Percentiles rank a stretch among this genome's conserved stretches.
Evolutionary conservation across 805 yeast genomes (phyloP).

Genomic region (Candida sanyiensis): DNA sequence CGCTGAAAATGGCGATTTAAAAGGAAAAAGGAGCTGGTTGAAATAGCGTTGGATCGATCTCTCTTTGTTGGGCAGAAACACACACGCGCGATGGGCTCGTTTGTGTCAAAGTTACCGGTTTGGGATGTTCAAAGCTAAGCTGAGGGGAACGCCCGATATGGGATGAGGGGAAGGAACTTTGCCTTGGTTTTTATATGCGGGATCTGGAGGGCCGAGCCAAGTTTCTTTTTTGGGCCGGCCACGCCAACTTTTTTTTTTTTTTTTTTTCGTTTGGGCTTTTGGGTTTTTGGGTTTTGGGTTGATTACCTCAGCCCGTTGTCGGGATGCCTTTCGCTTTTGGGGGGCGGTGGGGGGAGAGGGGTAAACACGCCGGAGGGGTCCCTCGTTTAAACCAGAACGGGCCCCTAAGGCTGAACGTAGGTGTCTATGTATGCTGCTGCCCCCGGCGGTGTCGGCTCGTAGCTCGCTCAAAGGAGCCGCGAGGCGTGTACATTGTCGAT

Average conservation of each 20-base stretch:
- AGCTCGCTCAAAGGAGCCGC: too few relatives aligned
- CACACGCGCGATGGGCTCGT: slow-evolving; percentile 5
- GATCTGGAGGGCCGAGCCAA: neutral
- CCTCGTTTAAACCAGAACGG: too few relatives aligned
- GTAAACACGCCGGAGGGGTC: too few relatives aligned
- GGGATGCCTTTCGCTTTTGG: neutral
- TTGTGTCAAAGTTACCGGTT: slow-evolving; percentile 5
- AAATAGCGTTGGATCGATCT: slow-evolving; percentile 4
- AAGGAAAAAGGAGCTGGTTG: neutral
- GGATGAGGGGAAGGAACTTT: slow-evolving; percentile 6
- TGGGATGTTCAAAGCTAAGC: slow-evolving; percentile 3
- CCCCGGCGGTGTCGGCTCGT: too few relatives aligned
- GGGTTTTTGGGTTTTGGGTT: neutral
- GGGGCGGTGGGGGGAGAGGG: neutral
- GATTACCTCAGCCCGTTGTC: neutral
- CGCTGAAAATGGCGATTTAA: neutral
- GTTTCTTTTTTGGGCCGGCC: slow-evolving; percentile 1
- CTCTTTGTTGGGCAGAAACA: slow-evolving; percentile 6
- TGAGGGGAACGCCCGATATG: neutral
- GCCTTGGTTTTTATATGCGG: slow-evolving; percentile 1
- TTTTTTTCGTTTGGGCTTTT: neutral
- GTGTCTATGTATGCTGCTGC: too few relatives aligned
- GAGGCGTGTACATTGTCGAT: neutral
- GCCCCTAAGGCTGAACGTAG: too few relatives aligned
- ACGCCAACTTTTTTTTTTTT: neutral